Evolutionary conservation across 2,329 filamentous ascomycete genomes (phyloP), one percentile per base, ranked within the genome.

Genomic region (Fusarium cyanostomum): DNA sequence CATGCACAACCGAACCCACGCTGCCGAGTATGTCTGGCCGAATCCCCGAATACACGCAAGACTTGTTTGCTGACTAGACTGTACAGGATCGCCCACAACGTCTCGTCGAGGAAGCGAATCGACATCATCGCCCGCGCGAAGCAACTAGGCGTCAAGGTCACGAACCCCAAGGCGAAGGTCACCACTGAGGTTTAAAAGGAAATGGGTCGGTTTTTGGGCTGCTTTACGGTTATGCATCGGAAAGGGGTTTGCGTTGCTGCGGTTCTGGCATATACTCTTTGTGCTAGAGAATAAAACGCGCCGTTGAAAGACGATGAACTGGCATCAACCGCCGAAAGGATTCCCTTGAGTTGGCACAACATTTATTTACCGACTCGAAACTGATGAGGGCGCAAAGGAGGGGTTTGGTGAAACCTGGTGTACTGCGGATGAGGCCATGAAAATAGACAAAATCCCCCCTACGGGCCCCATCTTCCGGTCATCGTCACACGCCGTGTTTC

Each of bases 1-100:
- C 76, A 99, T 99, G 95, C 95, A 99, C 91, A 98, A 98, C 92
- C 90, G 91, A 81, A 96, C 93, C 82, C 97, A 92, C 84, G 95
- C 95, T 80, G 95, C 95, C 80, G 95, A 99, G 94, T 97, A 93
- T 75, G 92, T 88, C 56, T 5, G 13, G 15, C 31, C 38, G 13
- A 15, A 8, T 4, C 1, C 1, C n/a, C 8, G 18, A 3, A 11
- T 24, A 6, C 24, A 31, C 30, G 15, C 18, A 49, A 34, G 28
- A 11, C 15, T 12, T n/a, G 3, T 0, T 21, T 48, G 45, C 65
- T 57, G 33, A 62, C 72, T 78, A 59, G 41, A 5, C 3, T 51
- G n/a, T 30, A 42, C 73, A 97, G 94, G 89, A 99, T 99, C 81
- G 92, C 91, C 80, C 92, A 96, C 87, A 91, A 92, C 81, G 95